Percentiles rank a stretch among this genome's conserved stretches.
Conservation (phyloP, 805 yeast species). For the Candida incommunis region DNA sequence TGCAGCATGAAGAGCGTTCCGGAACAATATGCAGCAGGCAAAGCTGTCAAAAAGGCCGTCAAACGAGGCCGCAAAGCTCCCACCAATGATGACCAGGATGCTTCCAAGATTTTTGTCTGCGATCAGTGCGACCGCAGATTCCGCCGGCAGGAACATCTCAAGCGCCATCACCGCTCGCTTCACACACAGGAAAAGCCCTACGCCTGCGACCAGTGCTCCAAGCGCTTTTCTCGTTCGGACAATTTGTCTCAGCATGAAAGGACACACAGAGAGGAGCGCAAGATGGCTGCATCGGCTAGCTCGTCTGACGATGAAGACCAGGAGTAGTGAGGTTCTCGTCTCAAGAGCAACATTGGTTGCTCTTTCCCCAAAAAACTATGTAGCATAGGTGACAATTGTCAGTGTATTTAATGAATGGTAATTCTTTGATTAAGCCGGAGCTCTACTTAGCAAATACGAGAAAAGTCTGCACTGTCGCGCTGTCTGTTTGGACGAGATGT, state of each 20-base stretch:
- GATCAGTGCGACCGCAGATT: slow-evolving; percentile 50
- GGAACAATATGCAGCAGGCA: too few relatives aligned
- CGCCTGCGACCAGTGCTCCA: slow-evolving; percentile 19
- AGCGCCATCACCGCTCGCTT: slow-evolving; percentile 57
- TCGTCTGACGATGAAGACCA: slow-evolving; percentile 5
- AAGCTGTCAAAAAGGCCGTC: not conserved
- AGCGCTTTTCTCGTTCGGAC: slow-evolving; percentile 21
- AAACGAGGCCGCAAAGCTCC: slow-evolving; percentile 55
- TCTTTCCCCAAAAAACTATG: too few relatives aligned
- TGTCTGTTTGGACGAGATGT: too few relatives aligned
- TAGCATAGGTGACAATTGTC: not conserved
- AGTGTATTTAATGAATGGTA: not conserved
- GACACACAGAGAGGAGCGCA: slow-evolving; percentile 11
- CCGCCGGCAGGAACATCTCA: slow-evolving; percentile 64
- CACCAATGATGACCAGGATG: slow-evolving; percentile 30
- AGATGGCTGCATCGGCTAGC: slow-evolving; percentile 3
- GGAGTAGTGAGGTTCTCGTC: too few relatives aligned
- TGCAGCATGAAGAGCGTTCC: too few relatives aligned
- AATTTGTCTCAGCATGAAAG: slow-evolving; percentile 22
- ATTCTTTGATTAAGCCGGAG: not conserved
- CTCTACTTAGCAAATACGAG: not conserved
- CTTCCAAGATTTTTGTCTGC: slow-evolving; percentile 44
- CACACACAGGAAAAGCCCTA: slow-evolving; percentile 53
- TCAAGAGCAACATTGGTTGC: too few relatives aligned
- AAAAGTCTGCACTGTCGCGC: too few relatives aligned